phyloP scores from a whole-genome alignment of 192 early-diverging fungal genomes.

The Polychytrium aggregatum region DNA sequence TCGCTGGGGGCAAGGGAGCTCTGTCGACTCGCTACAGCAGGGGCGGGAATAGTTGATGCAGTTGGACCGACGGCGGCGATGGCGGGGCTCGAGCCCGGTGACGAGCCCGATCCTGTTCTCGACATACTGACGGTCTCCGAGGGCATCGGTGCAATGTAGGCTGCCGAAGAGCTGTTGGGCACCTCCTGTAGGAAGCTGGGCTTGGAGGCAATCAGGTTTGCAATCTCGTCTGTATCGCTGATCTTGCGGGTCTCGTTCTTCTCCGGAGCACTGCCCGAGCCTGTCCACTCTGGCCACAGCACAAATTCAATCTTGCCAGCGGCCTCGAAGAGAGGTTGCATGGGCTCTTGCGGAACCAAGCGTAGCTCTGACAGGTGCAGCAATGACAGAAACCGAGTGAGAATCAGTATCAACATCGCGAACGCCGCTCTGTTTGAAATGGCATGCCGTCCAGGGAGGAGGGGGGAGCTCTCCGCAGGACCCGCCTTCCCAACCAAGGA shows the following conservation, averaged over 20 bases:
- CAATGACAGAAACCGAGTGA: not conserved
- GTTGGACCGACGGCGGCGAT: no score
- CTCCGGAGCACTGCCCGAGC: constrained; percentile 11
- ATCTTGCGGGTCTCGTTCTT: not conserved
- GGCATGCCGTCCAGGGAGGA: not conserved
- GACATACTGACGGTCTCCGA: no score
- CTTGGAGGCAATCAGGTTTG: constrained; percentile 9
- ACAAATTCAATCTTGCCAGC: constrained; percentile 32
- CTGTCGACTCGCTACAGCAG: no score
- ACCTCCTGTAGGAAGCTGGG: constrained; percentile 20
- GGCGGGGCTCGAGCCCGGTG: no score
- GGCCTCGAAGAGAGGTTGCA: constrained; percentile 20
- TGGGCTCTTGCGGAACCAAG: constrained; percentile 10
- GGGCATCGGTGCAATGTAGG: no score
- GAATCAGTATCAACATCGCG: not conserved
- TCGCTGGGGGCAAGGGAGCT: no score
- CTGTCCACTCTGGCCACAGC: constrained; percentile 17
- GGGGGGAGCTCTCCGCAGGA: not conserved
- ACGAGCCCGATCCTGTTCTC: no score
- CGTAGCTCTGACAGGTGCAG: constrained; percentile 10
- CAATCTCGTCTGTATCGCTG: constrained; percentile 10
- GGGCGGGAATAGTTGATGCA: no score
- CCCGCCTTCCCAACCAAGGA: not conserved
- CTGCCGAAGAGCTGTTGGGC: no score
- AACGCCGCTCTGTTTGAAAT: not conserved